Evolutionary conservation across 2,329 filamentous ascomycete genomes (phyloP), one percentile per base, ranked within the genome.

Genomic region (Lachnellula arida): DNA sequence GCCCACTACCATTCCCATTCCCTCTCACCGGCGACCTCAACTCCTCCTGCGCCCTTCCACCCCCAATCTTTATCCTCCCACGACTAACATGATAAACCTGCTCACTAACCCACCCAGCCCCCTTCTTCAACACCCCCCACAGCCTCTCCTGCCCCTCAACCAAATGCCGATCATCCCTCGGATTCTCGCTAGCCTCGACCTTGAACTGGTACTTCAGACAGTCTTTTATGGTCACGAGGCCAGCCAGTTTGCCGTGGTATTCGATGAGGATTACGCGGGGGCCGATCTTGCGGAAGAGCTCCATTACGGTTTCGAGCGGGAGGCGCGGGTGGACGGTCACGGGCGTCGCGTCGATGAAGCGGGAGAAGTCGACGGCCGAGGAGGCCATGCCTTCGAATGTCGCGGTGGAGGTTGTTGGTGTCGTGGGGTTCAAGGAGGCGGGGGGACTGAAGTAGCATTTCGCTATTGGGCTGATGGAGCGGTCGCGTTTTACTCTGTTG

Each of bases 171-270:
- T 79, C 75, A 55, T 86, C 82, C 56, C 81, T 80, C 4, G 82
- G 83, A 65, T 89, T 86, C 72, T 94, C 91, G 43, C 88, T 84
- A 8, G 89, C 89, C 72, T 99, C 94, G 0, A 89, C 90, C 76
- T 94, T 95, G 81, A 97, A 96, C 72, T 99, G 93, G 68, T 96
- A 97, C 71, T 94, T 96, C 54, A 99, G 76, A 64, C 94, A 97
- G 71, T 99, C 94, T 72, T 99, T 99, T 60, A 97, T 89, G 0
- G 94, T 99, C 0, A 99, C 89, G 0, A 99, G 79, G 0, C 94
- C 94, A 0, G 82, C 83, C 2, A 99, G 79, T 49, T 84, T 83
- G 14, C 94, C 94, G 56, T 89, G 88, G 69, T 96, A 88, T 71
- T 99, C 94, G 40, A 97, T 87, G 3, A 99, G 79, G 49, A 99